phyloP scores from a whole-genome alignment of 2,329 filamentous ascomycete species.

The Teratosphaeriaceae sp. region DNA sequence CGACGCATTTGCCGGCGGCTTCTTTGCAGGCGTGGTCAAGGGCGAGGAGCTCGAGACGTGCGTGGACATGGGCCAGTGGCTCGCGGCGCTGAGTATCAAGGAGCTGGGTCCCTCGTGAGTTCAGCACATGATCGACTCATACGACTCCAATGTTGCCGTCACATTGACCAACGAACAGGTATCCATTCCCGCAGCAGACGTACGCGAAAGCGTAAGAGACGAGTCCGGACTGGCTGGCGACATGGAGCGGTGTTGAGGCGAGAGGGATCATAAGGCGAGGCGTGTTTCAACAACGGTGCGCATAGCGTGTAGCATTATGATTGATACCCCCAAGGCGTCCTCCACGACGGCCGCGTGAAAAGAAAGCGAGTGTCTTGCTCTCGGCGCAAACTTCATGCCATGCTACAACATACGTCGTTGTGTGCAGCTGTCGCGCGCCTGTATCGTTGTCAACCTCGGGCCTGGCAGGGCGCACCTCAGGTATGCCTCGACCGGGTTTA shows the following conservation, averaged over 20 bases:
- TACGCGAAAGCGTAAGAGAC: constrained; percentile 15
- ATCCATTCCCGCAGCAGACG: constrained; percentile 33
- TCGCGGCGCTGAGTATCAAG: constrained; percentile 87
- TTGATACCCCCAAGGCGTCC: constrained; percentile 25
- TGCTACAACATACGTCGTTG: too few relatives aligned
- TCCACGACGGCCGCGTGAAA: constrained; percentile 21
- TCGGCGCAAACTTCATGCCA: too few relatives aligned
- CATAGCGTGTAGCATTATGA: constrained; percentile 13
- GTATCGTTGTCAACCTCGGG: too few relatives aligned
- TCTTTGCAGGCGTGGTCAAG: constrained; percentile 81
- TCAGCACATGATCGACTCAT: background rate
- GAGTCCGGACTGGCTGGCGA: background rate
- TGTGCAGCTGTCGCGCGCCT: too few relatives aligned
- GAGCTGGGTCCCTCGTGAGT: constrained; percentile 94
- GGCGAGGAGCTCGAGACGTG: constrained; percentile 71
- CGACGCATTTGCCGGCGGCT: constrained; percentile 93
- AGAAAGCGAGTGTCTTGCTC: background rate
- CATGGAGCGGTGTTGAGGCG: background rate
- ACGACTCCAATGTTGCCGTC: background rate
- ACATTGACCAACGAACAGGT: constrained; percentile 18
- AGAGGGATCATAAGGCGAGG: constrained; percentile 1
- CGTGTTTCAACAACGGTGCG: constrained; percentile 29
- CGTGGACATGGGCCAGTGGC: constrained; percentile 93
- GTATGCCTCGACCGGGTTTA: too few relatives aligned
- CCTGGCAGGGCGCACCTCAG: too few relatives aligned